Evolutionary conservation across 768 basidiomycete species (phyloP).

Genomic region (Lentinula sp.): DNA sequence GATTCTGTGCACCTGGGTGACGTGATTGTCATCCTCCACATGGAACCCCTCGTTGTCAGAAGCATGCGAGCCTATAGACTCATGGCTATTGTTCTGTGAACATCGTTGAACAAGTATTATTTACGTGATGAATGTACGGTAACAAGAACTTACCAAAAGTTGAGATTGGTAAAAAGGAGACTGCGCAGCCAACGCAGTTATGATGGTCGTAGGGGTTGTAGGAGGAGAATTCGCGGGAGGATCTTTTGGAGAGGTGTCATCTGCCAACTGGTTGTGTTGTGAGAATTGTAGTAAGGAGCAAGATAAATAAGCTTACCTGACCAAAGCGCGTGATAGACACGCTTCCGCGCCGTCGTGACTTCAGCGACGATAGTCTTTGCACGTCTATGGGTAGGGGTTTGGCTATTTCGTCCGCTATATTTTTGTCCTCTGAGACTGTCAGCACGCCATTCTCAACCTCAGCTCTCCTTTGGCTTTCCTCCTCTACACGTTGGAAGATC

Average conservation of each 20-base stretch:
- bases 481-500: slow-evolving; percentile 56
- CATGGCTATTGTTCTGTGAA: slow-evolving; percentile 36
- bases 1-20: slow-evolving; percentile 45
- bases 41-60: slow-evolving; percentile 28
- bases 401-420: neutral
- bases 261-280: slow-evolving; percentile 11
- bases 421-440: slow-evolving; percentile 6
- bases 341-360: slow-evolving; percentile 38
- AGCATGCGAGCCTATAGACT: slow-evolving; percentile 37
- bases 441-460: slow-evolving; percentile 20
- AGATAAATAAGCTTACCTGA: slow-evolving; percentile 32
- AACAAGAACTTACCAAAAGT: slow-evolving; percentile 16
- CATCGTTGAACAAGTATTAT: slow-evolving; percentile 2
- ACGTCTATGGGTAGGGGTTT: slow-evolving; percentile 14
- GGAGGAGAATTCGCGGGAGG: slow-evolving; percentile 18
- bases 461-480: slow-evolving; percentile 48
- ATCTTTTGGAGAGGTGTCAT: slow-evolving; percentile 11
- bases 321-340: slow-evolving; percentile 59
- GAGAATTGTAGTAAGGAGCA: slow-evolving; percentile 6
- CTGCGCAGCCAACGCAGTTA: slow-evolving; percentile 34
- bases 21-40: slow-evolving; percentile 37
- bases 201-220: slow-evolving; percentile 25
- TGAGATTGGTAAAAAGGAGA: slow-evolving; percentile 43
- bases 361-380: slow-evolving; percentile 17
- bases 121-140: slow-evolving; percentile 3